These are phyloP conservation scores for Zoysia matrella DNA, from an alignment of 202 grass and related monocot species.

Conservation along the genomic window DNA sequence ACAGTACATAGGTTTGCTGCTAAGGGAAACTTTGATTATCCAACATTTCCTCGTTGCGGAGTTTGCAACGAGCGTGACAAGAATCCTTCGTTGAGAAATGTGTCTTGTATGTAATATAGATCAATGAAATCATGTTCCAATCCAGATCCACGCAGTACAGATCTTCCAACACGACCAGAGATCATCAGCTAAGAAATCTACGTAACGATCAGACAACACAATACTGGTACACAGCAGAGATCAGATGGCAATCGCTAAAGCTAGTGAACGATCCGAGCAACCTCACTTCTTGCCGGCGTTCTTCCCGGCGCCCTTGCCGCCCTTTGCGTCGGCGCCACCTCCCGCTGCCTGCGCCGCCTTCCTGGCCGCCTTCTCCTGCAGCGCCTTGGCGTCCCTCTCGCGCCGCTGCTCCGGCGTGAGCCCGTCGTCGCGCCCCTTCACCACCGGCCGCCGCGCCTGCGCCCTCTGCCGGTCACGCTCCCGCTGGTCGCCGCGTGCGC, in stretches of 20 bases:
- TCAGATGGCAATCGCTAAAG: background rate
- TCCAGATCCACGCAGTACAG: slow-evolving; percentile 19
- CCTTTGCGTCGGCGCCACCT: slow-evolving; percentile 20
- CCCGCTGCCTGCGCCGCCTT: slow-evolving; percentile 49
- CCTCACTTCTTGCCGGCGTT: slow-evolving; percentile 40
- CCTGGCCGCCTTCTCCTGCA: slow-evolving; percentile 60
- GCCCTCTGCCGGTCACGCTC: slow-evolving; percentile 61
- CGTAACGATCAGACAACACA: no score
- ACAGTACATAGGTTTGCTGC: no score
- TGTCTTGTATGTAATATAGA: no score
- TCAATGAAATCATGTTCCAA: background rate
- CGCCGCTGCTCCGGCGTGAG: slow-evolving; percentile 60
- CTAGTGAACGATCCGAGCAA: background rate
- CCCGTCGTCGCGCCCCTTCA: slow-evolving; percentile 52
- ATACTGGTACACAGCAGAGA: background rate
- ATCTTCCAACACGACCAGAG: background rate
- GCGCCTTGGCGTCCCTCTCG: slow-evolving; percentile 56
- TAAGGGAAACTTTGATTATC: background rate
- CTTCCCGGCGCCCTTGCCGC: slow-evolving; percentile 36
- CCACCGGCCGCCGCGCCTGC: slow-evolving; percentile 42
- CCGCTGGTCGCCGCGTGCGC: slow-evolving; percentile 62
- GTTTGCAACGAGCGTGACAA: background rate
- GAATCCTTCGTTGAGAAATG: background rate
- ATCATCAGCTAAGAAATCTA: background rate
- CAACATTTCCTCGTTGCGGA: background rate